Evolutionary conservation across 169 alveolate species (phyloP), one percentile per base, ranked within the genome.

Genomic region (Eimeria necatrix): DNA sequence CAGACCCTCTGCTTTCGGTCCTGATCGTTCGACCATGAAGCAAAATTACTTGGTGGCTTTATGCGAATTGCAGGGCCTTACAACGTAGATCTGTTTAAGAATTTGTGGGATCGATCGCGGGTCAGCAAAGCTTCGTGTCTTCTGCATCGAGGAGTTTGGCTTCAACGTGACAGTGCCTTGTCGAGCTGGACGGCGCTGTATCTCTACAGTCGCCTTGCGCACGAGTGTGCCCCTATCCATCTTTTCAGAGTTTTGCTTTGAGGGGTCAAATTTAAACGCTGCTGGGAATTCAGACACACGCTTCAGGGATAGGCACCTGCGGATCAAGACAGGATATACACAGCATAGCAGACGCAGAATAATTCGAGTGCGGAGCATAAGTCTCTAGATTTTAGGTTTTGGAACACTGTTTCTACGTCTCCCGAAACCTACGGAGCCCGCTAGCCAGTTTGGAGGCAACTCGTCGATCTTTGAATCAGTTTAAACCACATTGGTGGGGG

Each of bases 141-240:
- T 76, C 46, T 76, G 87, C 87, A 76, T 76, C 26, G 87, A 32
- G 12, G 87, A 46, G 61, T 76, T 76, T 26, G 87, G 87, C 87
- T 48, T 76, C 41, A 76, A 32, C 4, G 64, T 48, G 61, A 76
- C 61, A 16, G 87, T 76, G 9, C 87, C 87, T 46, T 76, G 87
- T 14, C 61, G 59, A 46, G 41, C 87, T 9, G 94, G 94, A 4
- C 94, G 74, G 20, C 94, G 87, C n/a, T 89, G 94, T 12, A 89
- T 51, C 56, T 89, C 94, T 49, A 89, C 94, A 48, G 94, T 89
- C 32, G 61, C 73, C 87, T 89, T 89, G 32, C 94, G 87, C 9
- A 14, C 71, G 52, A 88, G 74, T 8, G 59, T 5, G 18, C 32
- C 46, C 32, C 76, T 32, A 9, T 89, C 94, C 94, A 89, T 89